A percentile compares a stretch with the other conserved stretches of the same genome.
These are phyloP conservation scores for Trichoderma gamsii DNA, from an alignment of 495 filamentous ascomycete genomes.

Conservation along the genomic window DNA sequence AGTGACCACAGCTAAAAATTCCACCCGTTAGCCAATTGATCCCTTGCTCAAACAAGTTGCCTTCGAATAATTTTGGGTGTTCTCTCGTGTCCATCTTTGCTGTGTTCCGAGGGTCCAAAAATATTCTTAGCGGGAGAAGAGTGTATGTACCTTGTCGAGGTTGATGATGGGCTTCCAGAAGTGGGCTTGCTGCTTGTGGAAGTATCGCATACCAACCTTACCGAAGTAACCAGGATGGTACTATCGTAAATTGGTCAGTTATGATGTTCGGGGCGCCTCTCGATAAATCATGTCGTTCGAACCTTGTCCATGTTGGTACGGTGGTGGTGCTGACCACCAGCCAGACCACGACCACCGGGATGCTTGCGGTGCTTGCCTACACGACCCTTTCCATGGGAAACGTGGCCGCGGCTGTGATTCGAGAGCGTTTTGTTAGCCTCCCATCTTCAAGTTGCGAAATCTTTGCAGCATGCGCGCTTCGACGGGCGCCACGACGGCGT, in stretches of 20 bases:
- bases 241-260: constrained; percentile 18
- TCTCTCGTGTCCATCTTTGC: background rate
- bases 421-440: constrained; percentile 25
- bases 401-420: constrained; percentile 72
- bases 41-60: constrained; percentile 20
- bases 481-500: background rate
- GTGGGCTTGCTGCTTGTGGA: constrained; percentile 83
- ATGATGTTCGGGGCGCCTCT: background rate
- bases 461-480: background rate
- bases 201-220: constrained; percentile 95
- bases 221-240: constrained; percentile 96
- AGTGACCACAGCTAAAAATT: constrained; percentile 66
- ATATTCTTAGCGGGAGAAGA: background rate
- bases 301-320: constrained; percentile 83
- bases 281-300: constrained; percentile 17
- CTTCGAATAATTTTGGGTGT: background rate
- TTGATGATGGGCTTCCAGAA: constrained; percentile 93
- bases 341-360: constrained; percentile 90
- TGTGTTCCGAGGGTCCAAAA: background rate
- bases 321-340: constrained; percentile 96
- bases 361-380: constrained; percentile 91
- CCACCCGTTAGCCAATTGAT: constrained; percentile 22
- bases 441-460: background rate
- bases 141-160: constrained; percentile 68
- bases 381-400: constrained; percentile 89